Evolutionary conservation across 257 asterid species (phyloP), one percentile per base, ranked within the genome.

Genomic region (Leonotis leonurus): DNA sequence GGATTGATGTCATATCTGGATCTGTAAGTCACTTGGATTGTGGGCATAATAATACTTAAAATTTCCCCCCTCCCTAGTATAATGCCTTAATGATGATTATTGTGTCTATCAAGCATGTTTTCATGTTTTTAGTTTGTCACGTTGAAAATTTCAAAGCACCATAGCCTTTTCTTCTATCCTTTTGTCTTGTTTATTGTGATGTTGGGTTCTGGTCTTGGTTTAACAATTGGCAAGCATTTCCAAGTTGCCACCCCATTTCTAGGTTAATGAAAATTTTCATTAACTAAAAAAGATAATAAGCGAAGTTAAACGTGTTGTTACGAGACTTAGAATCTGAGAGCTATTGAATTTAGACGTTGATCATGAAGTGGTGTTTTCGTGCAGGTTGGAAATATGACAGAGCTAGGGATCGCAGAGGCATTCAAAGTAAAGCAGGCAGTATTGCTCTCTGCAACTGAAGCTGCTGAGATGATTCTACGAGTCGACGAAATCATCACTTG

Each of bases 351-450:
- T 6, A 18, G 36, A 20, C 44, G 16, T 14, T 26, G 40, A 60
- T 52, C 16, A 27, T 25, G 17, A 65, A 46, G 18, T 24, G 25
- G 0, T 11, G 50, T 36, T 22, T 36, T 44, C 1, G 4, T 29
- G 70, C 78, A 90, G 98, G 89, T 88, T 52, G 98, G 96, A 26
- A 77, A 86, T 72, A 91, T 88, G 98, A 64, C 77, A 0, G 88
- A 82, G 65, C 73, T 62, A 16, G 98, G 98, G 26, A 88, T 91
- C 33, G 82, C 68, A 0, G 96, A 91, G 77, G 83, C 96, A 17
- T 91, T 91, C 77, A 91, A 91, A 81, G 98, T 91, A 37, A 91
- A 91, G 80, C 88, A 85, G 44, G 95, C 85, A 3, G 96, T 88
- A 45, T 63, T 90, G 74, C 83, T 80, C 49, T 90, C 98, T 2